These are phyloP conservation scores for Nannochloropsis oceanica DNA, from an alignment of 108 stramenopile genomes.

Conservation along the genomic window DNA sequence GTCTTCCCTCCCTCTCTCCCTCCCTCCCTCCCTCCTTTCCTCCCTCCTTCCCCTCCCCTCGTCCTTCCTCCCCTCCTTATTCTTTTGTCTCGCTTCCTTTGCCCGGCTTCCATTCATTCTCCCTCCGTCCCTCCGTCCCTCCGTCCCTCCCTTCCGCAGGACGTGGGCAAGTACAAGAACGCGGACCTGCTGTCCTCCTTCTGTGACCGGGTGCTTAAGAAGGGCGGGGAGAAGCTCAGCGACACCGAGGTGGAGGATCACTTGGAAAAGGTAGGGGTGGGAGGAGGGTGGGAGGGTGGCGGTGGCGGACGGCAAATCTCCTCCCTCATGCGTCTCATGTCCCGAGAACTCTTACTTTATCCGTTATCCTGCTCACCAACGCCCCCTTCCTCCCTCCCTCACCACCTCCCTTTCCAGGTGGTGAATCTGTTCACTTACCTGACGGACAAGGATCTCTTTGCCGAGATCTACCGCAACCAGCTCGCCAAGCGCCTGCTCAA, in stretches of 20 bases:
- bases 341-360: too few species aligned
- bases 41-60: not conserved
- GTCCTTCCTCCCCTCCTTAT: not conserved
- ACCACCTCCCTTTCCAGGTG: conserved; percentile 36
- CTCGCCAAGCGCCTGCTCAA: conserved; percentile 92
- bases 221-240: conserved; percentile 86
- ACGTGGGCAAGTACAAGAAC: conserved; percentile 85
- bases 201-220: conserved; percentile 95
- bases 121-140: too few species aligned
- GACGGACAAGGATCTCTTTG: conserved; percentile 97
- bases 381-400: too few species aligned
- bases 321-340: too few species aligned
- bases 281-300: not conserved
- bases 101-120: too few species aligned
- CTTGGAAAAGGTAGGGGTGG: conserved; percentile 46
- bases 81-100: not conserved
- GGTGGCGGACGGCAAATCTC: not conserved
- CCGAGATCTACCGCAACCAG: conserved; percentile 94
- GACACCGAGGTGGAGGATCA: conserved; percentile 84
- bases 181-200: conserved; percentile 94
- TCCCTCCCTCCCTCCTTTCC: not conserved
- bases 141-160: conserved; percentile 13
- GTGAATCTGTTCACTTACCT: conserved; percentile 94
- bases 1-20: not conserved
- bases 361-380: too few species aligned